A percentile compares a stretch with the other conserved stretches of the same genome.
Conservation (phyloP, 2,329 filamentous ascomycete genomes). For the Didymella sp. region DNA sequence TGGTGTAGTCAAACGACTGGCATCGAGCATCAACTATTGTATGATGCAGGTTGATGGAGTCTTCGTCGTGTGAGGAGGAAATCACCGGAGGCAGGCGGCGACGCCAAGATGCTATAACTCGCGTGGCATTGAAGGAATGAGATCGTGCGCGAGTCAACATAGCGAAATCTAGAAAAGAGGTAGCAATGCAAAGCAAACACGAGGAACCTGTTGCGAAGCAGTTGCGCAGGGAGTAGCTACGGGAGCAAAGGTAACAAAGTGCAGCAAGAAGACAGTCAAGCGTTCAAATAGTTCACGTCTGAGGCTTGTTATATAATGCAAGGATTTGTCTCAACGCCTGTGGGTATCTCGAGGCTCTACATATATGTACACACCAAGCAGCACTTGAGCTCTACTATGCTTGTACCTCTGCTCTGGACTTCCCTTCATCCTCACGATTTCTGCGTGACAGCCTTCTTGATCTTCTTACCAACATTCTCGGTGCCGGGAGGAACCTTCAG, state of each 20-base stretch:
- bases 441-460: constrained; percentile 20
- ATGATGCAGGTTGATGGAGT: background rate
- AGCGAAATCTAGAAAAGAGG: background rate
- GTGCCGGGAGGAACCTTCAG: constrained; percentile 68
- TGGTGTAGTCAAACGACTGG: background rate
- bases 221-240: background rate
- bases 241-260: no score
- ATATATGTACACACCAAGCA: background rate
- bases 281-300: background rate
- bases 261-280: no score
- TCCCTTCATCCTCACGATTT: background rate
- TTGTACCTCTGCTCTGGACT: background rate
- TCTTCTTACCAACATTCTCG: constrained; percentile 39
- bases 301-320: background rate
- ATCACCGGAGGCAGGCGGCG: no score
- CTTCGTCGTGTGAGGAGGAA: no score
- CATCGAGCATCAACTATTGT: background rate
- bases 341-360: background rate
- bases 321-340: background rate
- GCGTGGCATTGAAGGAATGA: background rate
- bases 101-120: background rate
- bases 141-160: background rate
- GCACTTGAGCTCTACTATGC: background rate
- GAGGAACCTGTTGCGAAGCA: background rate
- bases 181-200: background rate